phyloP scores from a whole-genome alignment of 495 filamentous ascomycete species.

The Penicillium tannophilum region DNA sequence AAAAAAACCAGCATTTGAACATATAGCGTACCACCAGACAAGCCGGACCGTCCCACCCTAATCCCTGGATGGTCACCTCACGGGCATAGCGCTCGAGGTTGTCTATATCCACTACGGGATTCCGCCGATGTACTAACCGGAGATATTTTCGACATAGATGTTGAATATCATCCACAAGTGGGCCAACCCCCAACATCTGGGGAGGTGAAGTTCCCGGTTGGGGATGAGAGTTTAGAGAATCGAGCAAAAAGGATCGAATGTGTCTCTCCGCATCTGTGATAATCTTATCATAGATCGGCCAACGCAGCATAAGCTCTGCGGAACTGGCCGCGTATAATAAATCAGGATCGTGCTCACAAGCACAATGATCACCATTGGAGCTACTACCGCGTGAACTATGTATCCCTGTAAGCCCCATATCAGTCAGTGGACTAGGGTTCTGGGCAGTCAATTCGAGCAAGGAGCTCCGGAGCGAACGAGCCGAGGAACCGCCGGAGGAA shows the following conservation, averaged over 20 bases:
- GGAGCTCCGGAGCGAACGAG: constrained; percentile 21
- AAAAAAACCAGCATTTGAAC: background rate
- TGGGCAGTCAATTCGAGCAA: constrained; percentile 22
- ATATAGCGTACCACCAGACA: constrained; percentile 32
- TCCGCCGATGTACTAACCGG: constrained; percentile 21
- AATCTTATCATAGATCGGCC: constrained; percentile 27
- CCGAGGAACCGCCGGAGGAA: constrained; percentile 18
- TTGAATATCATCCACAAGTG: constrained; percentile 24
- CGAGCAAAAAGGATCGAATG: constrained; percentile 30
- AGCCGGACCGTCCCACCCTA: constrained; percentile 31
- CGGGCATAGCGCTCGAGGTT: constrained; percentile 27
- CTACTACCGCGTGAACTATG: constrained; percentile 8
- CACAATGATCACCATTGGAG: constrained; percentile 21
- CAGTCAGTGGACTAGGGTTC: constrained; percentile 18
- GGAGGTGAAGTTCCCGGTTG: constrained; percentile 9
- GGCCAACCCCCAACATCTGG: constrained; percentile 18
- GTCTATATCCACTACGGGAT: constrained; percentile 27
- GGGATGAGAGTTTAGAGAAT: constrained; percentile 24
- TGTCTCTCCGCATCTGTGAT: constrained; percentile 28
- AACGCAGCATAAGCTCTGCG: constrained; percentile 32
- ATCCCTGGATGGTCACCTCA: constrained; percentile 28
- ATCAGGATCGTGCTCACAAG: constrained; percentile 25
- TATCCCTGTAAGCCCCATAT: constrained; percentile 16
- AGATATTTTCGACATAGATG: constrained; percentile 24
- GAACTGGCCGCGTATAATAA: constrained; percentile 29